phyloP scores from a whole-genome alignment of 2,329 filamentous ascomycete species.

The Neodidymelliopsis sp. region DNA sequence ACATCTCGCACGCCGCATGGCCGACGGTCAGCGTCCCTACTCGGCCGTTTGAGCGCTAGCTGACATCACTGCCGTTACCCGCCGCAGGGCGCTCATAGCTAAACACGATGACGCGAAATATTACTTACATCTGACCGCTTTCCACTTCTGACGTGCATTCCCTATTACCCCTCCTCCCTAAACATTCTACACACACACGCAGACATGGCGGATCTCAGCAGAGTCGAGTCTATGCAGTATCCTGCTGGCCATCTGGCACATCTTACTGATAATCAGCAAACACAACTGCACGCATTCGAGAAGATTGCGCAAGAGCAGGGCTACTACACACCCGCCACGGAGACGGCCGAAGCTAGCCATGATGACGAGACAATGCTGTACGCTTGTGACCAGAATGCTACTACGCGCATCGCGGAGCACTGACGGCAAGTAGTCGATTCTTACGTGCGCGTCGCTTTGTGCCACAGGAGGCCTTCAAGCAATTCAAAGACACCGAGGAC shows the following conservation, averaged over 20 bases:
- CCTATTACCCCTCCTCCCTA: background rate
- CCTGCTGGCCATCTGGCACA: conserved; percentile 83
- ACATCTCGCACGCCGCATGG: conserved; percentile 23
- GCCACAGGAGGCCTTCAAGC: conserved; percentile 76
- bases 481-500: conserved; percentile 88
- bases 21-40: conserved; percentile 26
- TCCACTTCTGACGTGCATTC: conserved; percentile 9
- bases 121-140: conserved; percentile 21
- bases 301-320: conserved; percentile 68
- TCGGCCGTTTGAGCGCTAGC: conserved; percentile 20
- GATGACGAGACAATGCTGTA: conserved; percentile 78
- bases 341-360: conserved; percentile 62
- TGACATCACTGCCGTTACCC: conserved; percentile 40
- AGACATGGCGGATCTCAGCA: conserved; percentile 45
- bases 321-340: conserved; percentile 62
- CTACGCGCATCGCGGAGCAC: conserved; percentile 26
- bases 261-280: conserved; percentile 72
- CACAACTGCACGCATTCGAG: conserved; percentile 77
- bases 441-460: conserved; percentile 85
- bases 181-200: background rate
- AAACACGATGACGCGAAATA: conserved; percentile 33
- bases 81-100: conserved; percentile 28
- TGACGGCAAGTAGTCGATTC: conserved; percentile 69
- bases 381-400: conserved; percentile 34
- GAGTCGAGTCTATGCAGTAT: conserved; percentile 61